phyloP scores from a whole-genome alignment of 768 basidiomycete genomes.

The Suillus bovinus region DNA sequence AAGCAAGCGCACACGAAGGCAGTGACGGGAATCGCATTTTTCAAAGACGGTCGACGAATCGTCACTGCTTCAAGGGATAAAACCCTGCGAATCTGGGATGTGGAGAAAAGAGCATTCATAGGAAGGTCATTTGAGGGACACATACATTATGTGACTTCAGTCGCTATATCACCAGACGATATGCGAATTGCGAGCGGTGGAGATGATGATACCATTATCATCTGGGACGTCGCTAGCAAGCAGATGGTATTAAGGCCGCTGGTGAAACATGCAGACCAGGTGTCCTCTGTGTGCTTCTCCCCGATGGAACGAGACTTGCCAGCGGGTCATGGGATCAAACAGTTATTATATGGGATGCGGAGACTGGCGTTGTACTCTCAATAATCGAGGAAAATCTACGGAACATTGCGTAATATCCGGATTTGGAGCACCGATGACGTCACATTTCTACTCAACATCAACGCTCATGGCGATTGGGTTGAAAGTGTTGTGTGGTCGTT shows the following conservation, averaged over 20 bases:
- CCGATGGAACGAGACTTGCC: neutral
- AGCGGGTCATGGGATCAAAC: neutral
- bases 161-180: slow-evolving; percentile 30
- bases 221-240: slow-evolving; percentile 26
- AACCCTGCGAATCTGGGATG: slow-evolving; percentile 28
- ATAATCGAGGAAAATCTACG: neutral
- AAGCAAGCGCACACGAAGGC: neutral
- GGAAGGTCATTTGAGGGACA: slow-evolving; percentile 22
- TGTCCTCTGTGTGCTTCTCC: slow-evolving; percentile 16
- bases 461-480: neutral
- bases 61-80: slow-evolving; percentile 28
- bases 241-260: slow-evolving; percentile 24
- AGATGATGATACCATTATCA: slow-evolving; percentile 26
- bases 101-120: slow-evolving; percentile 19
- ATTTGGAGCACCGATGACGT: neutral
- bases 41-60: slow-evolving; percentile 25
- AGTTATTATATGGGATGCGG: slow-evolving; percentile 4
- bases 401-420: neutral
- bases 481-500: neutral
- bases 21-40: slow-evolving; percentile 24
- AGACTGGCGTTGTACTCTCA: slow-evolving; percentile 11
- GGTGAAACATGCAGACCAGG: slow-evolving; percentile 24
- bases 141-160: slow-evolving; percentile 24
- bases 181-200: slow-evolving; percentile 27
- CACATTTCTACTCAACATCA: neutral